Base-by-base conservation (phyloP, 768 basidiomycete species). In the Rhizopogon vinicolor region DNA sequence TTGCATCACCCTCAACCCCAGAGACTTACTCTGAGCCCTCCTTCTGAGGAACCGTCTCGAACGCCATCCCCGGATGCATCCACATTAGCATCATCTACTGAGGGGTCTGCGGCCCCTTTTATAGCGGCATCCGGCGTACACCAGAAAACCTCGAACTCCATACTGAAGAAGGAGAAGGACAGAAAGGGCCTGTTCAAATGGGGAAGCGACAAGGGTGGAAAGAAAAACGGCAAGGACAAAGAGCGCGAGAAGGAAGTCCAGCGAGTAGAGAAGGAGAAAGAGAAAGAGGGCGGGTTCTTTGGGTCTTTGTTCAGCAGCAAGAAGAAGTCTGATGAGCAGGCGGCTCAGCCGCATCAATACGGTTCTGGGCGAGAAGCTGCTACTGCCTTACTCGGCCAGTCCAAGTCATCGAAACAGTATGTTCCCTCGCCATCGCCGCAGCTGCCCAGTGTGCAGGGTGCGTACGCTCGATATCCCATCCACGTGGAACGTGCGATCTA, bases 401-500 rank as follows among this genome's bases (percentile, higher is more conserved):
- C 90, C 41, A 93, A 90, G 69, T 86, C 88, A 7, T 85, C 87
- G 12, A 92, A 90, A 70, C 72, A 75, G 29, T 75, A 83, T 58
- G 75, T 77, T 22, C 78, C 85, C 0, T 83, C 87, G 7, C 73
- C 81, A 3, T 86, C 88, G 10, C 85, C 89, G 12, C 66, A 71
- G 25, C 39, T 58, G 13, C 69, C 61, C 10, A 65, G 75, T 44
- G 54, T 72, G 33, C 64, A 68, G 16, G 76, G 75, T 28, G 65
- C 69, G 43, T 87, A 81, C 60, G 78, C 95, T 50, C 84, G 97
- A 60, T 95, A 98, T 68, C 97, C 97, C 8, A 98, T 99, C 57
- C 97, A 99, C 65, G 97, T 99, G 59, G 97, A 99, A 69, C 84
- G 97, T 35, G 97, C 97, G 3, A 95, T 99, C 45, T 99, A 99